phyloP scores from a whole-genome alignment of 179 eudicot genomes.

The Silene vulgaris region DNA sequence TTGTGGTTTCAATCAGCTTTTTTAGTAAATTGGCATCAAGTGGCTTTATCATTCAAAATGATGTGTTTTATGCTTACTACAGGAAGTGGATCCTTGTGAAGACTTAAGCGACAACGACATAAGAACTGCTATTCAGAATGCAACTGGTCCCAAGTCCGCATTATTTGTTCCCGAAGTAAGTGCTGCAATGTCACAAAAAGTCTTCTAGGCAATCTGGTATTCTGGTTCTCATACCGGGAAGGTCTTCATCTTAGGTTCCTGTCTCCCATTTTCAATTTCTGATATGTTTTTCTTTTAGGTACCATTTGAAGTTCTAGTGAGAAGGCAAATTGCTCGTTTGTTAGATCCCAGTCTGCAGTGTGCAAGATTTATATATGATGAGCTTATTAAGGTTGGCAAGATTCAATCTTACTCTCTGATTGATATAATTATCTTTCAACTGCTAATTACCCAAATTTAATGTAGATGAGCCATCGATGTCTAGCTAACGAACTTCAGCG shows the following conservation, averaged over 20 bases:
- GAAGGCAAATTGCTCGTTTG: constrained; percentile 60
- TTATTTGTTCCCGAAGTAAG: constrained; percentile 51
- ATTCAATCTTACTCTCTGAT: background rate
- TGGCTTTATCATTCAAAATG: background rate
- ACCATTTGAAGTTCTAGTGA: constrained; percentile 61
- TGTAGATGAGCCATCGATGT: constrained; percentile 87
- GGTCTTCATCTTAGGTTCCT: background rate
- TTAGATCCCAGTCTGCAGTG: constrained; percentile 60
- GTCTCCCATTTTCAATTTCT: background rate
- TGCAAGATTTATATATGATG: constrained; percentile 44
- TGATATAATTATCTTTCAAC: background rate
- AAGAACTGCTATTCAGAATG: constrained; percentile 52
- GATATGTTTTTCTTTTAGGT: constrained; percentile 28
- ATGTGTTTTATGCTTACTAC: constrained; percentile 6
- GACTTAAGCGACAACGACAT: constrained; percentile 47
- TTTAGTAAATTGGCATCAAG: background rate
- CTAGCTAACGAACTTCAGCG: constrained; percentile 75
- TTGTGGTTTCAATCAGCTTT: background rate
- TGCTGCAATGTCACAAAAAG: background rate
- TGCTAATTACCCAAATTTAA: background rate
- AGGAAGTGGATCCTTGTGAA: constrained; percentile 63
- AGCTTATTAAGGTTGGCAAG: constrained; percentile 44
- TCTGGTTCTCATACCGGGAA: background rate
- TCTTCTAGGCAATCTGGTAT: background rate
- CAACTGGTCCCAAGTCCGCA: constrained; percentile 56